Base-by-base conservation (phyloP, 2,329 filamentous ascomycete species). In the Phaeosphaeria sp. region DNA sequence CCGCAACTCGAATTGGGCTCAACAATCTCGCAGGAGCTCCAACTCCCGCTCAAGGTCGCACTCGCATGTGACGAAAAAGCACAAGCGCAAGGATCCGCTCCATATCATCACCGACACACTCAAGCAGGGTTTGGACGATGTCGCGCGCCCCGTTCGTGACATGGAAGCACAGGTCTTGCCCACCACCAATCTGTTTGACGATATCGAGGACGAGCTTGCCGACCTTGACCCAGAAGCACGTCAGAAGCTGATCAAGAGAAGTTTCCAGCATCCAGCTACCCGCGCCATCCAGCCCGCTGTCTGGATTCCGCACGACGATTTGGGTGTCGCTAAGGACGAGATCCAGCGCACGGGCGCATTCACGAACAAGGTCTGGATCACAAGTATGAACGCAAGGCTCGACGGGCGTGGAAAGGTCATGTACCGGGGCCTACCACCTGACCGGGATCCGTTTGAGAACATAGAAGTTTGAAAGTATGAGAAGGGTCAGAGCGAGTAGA, bases 291-390 rank as follows among this genome's bases (percentile, higher is more conserved):
- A 93, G 52, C 95, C 95, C 0, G 92, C 91, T 0, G 89, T 99
- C 23, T 99, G 95, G 95, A 91, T 99, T 46, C 95, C 95, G 0
- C 87, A 90, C 11, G 95, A 99, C 72, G 90, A 95, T 65, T 78
- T 98, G 5, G 95, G 95, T 5, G 86, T 99, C 56, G 93, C 91
- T 64, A 92, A 96, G 67, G 94, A 98, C 66, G 95, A 99, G 80
- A 90, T 98, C 46, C 84, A 84, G 70, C 84, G 91, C 36, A 97
- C 93, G 6, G 85, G 89, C 63, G 83, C 84, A 48, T 90, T 93
- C 74, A 94, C 91, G 58, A 83, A 79, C 42, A 83, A 84, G 64
- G 90, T 98, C 52, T 97, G 93, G 91, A 93, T 98, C 73, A 96
- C 91, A 68, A 97, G 97, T 76, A 90, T 96, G 74, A 93, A 93